phyloP scores from a whole-genome alignment of 768 basidiomycete genomes.

The Cystobasidium onofrii region DNA sequence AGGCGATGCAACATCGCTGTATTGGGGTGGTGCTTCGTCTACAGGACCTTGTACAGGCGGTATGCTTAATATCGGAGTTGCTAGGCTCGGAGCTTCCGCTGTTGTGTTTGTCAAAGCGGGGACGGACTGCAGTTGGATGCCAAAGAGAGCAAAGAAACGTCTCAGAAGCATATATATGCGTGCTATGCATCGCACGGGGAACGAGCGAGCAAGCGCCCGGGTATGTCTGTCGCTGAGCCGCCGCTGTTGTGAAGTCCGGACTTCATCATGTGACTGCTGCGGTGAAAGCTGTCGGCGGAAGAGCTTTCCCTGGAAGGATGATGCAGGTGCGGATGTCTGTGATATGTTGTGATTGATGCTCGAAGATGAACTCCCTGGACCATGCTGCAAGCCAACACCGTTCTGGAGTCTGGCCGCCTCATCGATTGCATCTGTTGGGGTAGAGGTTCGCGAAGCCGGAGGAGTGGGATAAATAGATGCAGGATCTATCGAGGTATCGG shows the following conservation, averaged over 20 bases:
- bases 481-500: neutral
- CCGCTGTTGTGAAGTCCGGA: neutral
- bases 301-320: neutral
- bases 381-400: neutral
- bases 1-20: neutral
- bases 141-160: conserved; percentile 6
- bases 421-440: conserved; percentile 4
- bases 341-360: neutral
- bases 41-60: neutral
- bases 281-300: neutral
- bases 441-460: neutral
- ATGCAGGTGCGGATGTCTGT: neutral
- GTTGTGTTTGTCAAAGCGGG: neutral
- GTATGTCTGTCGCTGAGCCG: neutral
- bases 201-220: neutral
- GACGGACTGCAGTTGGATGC: neutral
- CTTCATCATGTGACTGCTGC: conserved; percentile 12
- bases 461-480: conserved; percentile 4
- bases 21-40: conserved; percentile 26
- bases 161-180: conserved; percentile 4
- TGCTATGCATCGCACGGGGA: neutral
- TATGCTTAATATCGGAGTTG: neutral
- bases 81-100: neutral
- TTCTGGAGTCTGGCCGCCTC: neutral
- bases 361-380: neutral